Conservation (phyloP, 176 grass and related monocot species). For the Oropetium thomaeum region DNA sequence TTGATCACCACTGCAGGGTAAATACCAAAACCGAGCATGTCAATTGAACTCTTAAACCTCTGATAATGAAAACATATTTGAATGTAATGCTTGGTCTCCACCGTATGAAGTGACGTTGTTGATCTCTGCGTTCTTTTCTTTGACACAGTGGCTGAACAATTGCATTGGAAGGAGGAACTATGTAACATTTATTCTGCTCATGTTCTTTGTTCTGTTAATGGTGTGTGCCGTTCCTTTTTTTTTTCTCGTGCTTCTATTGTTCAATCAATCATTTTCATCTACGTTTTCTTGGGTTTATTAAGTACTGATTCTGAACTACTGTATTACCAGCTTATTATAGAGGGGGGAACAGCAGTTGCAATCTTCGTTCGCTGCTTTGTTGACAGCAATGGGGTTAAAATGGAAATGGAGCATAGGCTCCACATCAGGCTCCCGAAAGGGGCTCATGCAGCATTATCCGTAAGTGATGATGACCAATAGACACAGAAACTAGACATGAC, state of each 20-base stretch:
- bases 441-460: conserved; percentile 75
- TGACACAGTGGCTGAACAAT: conserved; percentile 89
- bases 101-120: neutral
- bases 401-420: conserved; percentile 65
- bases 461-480: conserved; percentile 30
- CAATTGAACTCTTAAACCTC: neutral
- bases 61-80: neutral
- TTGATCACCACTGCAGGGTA: conserved; percentile 99
- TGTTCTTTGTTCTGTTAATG: conserved; percentile 79
- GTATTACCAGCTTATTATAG: conserved; percentile 71
- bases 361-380: conserved; percentile 83
- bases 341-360: conserved; percentile 63
- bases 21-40: neutral
- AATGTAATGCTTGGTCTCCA: neutral
- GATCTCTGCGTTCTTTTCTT: conserved; percentile 26
- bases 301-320: conserved; percentile 3
- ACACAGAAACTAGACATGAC: neutral
- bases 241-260: neutral
- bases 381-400: conserved; percentile 55
- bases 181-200: conserved; percentile 82
- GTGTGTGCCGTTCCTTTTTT: conserved; percentile 16
- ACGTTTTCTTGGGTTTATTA: neutral
- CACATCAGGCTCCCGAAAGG: conserved; percentile 78
- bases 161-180: conserved; percentile 97
- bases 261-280: neutral